Percentiles rank a stretch among this genome's conserved stretches.
These are phyloP conservation scores for Chaetomium sp. DNA, from an alignment of 2,329 filamentous ascomycete species.

Conservation along the genomic window DNA sequence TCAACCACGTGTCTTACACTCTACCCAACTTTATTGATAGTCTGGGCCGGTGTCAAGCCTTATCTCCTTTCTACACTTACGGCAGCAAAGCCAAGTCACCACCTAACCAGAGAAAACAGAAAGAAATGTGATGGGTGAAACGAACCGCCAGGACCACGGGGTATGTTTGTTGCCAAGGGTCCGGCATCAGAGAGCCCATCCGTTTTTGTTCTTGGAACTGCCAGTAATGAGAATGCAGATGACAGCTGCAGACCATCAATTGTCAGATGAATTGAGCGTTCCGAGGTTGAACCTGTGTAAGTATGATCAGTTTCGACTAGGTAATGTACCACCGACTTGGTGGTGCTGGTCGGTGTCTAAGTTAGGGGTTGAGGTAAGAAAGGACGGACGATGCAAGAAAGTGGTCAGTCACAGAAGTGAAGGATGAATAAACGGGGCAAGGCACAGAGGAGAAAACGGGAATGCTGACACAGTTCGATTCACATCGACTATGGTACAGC, in stretches of 20 bases:
- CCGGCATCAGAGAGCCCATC: slow-evolving; percentile 56
- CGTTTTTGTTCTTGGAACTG: slow-evolving; percentile 49
- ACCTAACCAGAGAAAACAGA: neutral
- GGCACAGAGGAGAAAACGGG: neutral
- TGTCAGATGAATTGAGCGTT: slow-evolving; percentile 42
- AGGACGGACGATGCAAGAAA: neutral
- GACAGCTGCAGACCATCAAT: slow-evolving; percentile 47
- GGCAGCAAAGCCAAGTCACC: too few species aligned
- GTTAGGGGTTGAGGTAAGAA: neutral
- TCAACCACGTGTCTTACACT: too few species aligned
- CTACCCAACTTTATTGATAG: too few species aligned
- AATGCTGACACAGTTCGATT: slow-evolving; percentile 17
- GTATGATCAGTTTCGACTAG: slow-evolving; percentile 1
- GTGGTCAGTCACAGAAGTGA: neutral
- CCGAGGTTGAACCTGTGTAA: slow-evolving; percentile 18
- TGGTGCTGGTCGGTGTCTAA: neutral
- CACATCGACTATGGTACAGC: slow-evolving; percentile 19
- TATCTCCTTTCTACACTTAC: neutral
- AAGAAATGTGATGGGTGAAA: slow-evolving; percentile 56
- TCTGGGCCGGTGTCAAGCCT: too few species aligned
- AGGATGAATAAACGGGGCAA: slow-evolving; percentile 9
- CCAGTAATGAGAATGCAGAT: slow-evolving; percentile 50
- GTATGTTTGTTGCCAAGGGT: slow-evolving; percentile 24
- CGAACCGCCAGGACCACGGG: slow-evolving; percentile 51
- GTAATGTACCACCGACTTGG: slow-evolving; percentile 12